A percentile compares a stretch with the other conserved stretches of the same genome.
Conservation (phyloP, 192 early-diverging fungal species). For the Mortierella antarctica region DNA sequence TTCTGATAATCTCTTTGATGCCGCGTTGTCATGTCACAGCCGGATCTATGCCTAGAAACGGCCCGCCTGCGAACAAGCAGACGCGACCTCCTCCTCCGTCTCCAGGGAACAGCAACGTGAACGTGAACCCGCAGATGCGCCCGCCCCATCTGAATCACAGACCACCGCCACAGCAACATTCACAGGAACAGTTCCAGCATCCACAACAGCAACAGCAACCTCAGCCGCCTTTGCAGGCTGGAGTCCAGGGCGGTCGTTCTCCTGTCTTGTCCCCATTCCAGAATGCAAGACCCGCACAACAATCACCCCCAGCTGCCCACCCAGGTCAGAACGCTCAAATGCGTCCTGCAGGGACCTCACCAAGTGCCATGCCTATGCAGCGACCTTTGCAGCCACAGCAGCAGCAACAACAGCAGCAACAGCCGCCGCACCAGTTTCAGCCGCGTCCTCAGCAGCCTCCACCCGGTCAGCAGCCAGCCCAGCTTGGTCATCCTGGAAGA, state of each 20-base stretch:
- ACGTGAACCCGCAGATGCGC: conserved; percentile 12
- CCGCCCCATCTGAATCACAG: conserved; percentile 28
- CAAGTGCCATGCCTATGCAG: conserved; percentile 3
- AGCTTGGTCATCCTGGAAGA: conserved; percentile 18
- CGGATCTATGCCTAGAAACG: conserved; percentile 19
- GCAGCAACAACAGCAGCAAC: conserved; percentile 14
- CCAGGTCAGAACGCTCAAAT: conserved; percentile 2
- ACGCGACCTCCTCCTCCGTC: conserved; percentile 35
- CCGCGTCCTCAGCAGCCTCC: conserved; percentile 21
- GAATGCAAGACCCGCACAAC: conserved; percentile 25
- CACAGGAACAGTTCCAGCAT: conserved; percentile 16
- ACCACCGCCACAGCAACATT: conserved; percentile 31
- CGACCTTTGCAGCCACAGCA: conserved; percentile 26
- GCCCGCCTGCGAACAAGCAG: conserved; percentile 28
- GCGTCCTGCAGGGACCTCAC: conserved; percentile 9
- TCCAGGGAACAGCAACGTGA: conserved; percentile 5
- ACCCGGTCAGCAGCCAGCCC: conserved; percentile 25
- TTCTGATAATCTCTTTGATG: background rate
- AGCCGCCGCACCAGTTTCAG: conserved; percentile 13
- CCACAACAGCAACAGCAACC: background rate
- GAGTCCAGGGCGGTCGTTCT: conserved; percentile 11
- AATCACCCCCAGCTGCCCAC: background rate
- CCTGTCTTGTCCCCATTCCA: conserved; percentile 39
- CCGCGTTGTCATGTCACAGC: background rate
- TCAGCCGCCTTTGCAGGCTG: conserved; percentile 11